Base-by-base conservation (phyloP, 768 basidiomycete species). In the Vishniacozyma victoriae region DNA sequence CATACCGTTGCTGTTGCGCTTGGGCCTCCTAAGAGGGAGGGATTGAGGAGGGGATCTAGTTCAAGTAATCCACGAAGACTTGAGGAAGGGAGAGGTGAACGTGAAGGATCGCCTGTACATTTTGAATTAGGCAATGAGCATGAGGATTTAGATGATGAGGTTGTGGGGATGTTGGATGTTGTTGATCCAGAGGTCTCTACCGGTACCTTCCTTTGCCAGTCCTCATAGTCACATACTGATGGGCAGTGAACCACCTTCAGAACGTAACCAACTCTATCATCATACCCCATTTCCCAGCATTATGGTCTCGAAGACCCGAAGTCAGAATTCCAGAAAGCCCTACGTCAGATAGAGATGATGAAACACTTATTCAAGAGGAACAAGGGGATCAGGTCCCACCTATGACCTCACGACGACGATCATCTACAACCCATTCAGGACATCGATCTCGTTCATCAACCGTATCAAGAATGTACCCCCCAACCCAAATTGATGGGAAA, bases 101-200 rank as follows among this genome's bases (percentile, higher is more conserved):
- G 15, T 25, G 11, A 19, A 42, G 22, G 9, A 23, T 15, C 44
- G 33, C n/a, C 36, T n/a, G 16, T n/a, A n/a, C 27, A 37, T 29
- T 16, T 22, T 24, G 49, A 53, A 7, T 52, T 52, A 16, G 45
- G 51, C 16, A 23, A 60, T 33, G 57, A 50, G 14, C 55, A 64
- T 16, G 68, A 60, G 18, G 62, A 65, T 22, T 83, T 88, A 62
- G 79, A 83, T 51, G 84, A 88, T 60, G 83, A 86, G 58, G 79
- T 88, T 39, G 85, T 89, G 4, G 87, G 88, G 52, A 82, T 88
- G 67, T 72, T 90, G 56, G 87, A 90, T 70, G 83, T 81, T 41
- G 39, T 64, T 83, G 87, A 89, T 64, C 80, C 83, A 1, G 79
- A 85, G 59, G 80, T 90, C 35, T 78, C 83, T 14, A 83, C 83